These are phyloP conservation scores for Boletellus dicymbophilus DNA, from an alignment of 1,284 basidiomycete species.

Conservation along the genomic window DNA sequence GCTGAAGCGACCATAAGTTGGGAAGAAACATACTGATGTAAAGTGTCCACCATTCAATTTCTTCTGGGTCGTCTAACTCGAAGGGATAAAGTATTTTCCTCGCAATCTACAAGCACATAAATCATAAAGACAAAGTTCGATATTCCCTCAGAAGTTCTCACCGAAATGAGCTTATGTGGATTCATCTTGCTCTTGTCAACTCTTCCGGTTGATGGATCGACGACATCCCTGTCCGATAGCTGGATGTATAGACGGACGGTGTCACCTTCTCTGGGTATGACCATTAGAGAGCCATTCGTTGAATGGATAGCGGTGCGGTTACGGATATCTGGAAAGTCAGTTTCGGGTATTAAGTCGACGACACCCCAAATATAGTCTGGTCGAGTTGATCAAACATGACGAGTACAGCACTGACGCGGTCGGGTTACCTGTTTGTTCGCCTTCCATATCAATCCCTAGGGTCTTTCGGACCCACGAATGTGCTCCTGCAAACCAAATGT, in stretches of 20 bases:
- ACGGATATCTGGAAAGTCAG: constrained; percentile 83
- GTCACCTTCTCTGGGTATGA: constrained; percentile 77
- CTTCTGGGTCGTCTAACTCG: constrained; percentile 54
- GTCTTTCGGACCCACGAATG: constrained; percentile 81
- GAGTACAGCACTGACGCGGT: neutral
- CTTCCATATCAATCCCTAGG: constrained; percentile 73
- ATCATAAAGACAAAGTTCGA: neutral
- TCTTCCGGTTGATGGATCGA: constrained; percentile 52
- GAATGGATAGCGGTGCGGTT: constrained; percentile 66
- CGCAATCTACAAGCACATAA: constrained; percentile 45
- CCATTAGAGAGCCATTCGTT: constrained; percentile 63
- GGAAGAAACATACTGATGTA: constrained; percentile 55
- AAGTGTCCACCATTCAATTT: constrained; percentile 80
- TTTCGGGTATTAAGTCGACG: constrained; percentile 67
- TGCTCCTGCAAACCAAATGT: constrained; percentile 47
- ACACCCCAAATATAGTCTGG: constrained; percentile 80
- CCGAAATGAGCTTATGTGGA: constrained; percentile 63
- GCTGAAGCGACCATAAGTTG: neutral
- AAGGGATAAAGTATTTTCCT: constrained; percentile 71
- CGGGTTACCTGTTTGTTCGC: constrained; percentile 58
- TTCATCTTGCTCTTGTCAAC: constrained; percentile 63
- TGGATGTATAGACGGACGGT: constrained; percentile 78
- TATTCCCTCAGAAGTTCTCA: constrained; percentile 23
- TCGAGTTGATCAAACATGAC: neutral
- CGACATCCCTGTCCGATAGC: constrained; percentile 51